Evolutionary conservation across 305 asterid species (phyloP), one percentile per base, ranked within the genome.

Genomic region (Fraxinus baroniana): DNA sequence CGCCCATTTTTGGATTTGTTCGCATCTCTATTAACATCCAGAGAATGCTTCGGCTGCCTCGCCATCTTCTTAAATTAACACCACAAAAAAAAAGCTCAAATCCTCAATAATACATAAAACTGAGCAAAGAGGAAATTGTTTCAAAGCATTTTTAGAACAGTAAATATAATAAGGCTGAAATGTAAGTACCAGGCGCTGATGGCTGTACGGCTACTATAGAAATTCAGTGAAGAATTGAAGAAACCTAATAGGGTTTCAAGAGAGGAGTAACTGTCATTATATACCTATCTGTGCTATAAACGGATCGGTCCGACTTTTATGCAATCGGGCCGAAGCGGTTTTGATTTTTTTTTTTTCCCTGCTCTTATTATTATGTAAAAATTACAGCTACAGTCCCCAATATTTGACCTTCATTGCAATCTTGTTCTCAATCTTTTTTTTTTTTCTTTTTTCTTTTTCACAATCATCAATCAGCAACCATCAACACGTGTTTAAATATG

Each of bases 11-110:
- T 94, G 46, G 41, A 68, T 72, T 90, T 90, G 44, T 84, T 82
- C 1, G 20, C 84, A 66, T 85, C 89, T 77, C 95, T 79, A 79
- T 93, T 91, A 0, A 77, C 94, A 80, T 96, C 99, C 49, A 96
- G 87, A 0, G 98, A 94, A 81, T 96, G 99, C 83, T 93, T 96
- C 73, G 99, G 97, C 91, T 80, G 91, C 91, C 91, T 90, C 85
- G 72, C 94, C 99, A 95, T 93, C 77, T 39, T 80, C 37, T 28
- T 1, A 28, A 28, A 70, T 30, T 30, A 30, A 70, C 37, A 5
- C 75, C 35, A 32, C 3, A 30, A 6, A 24, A 28, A 30, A 70
- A 30, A 26, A 66, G 36, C 74, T 26, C 74, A 4, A 66, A 66
- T 10, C 74, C 36, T 66, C 3, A 66, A 66, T 66, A 66, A 4